Evolutionary conservation across 2,329 filamentous ascomycete genomes (phyloP), one percentile per base, ranked within the genome.

Genomic region (Exophiala xenobiotica): DNA sequence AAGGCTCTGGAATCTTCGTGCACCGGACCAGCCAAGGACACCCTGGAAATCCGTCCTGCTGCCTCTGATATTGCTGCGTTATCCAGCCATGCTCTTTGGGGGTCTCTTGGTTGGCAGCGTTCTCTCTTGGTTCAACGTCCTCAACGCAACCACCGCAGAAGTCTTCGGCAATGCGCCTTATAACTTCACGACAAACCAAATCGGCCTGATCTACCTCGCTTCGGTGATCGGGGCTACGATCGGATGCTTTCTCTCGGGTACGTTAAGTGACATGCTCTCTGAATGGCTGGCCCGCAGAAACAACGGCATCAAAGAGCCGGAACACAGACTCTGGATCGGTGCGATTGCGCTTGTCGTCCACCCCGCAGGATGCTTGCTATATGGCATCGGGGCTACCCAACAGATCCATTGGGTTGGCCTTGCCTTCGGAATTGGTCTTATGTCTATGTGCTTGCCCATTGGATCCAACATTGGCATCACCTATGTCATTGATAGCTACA

Each of bases 331-430:
- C 11, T 61, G 61, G 53, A 49, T 60, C 1, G 46, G 62, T 1
- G 9, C 19, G 2, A 46, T 67, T 1, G 71, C 69, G 7, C 52
- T 70, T n/a, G 49, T 78, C 5, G 57, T 77, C 14, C 63, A 75
- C 3, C 72, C 75, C 0, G 51, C 19, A 12, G 51, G 51, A 6
- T 41, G 45, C 12, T 39, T 54, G 18, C n/a, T 46, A 12, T 44
- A 75, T 74, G 77, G 78, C 24, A 73, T 79, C 0, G 77, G 77
- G 4, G 74, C 76, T 2, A 73, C 73, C 31, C 67, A 75, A 27
- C 53, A 67, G 4, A 60, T 78, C 12, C 75, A 78, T 31, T 75
- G 72, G 71, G 67, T 78, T 35, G 77, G 75, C 1, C 61, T 75
- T 6, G 64, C 78, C 3, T 69, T 77, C 22, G 64, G 68, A 8